Percentiles rank a stretch among this genome's conserved stretches.
phyloP scores from a whole-genome alignment of 1,284 basidiomycete species.

The Sporisorium exsertum region DNA sequence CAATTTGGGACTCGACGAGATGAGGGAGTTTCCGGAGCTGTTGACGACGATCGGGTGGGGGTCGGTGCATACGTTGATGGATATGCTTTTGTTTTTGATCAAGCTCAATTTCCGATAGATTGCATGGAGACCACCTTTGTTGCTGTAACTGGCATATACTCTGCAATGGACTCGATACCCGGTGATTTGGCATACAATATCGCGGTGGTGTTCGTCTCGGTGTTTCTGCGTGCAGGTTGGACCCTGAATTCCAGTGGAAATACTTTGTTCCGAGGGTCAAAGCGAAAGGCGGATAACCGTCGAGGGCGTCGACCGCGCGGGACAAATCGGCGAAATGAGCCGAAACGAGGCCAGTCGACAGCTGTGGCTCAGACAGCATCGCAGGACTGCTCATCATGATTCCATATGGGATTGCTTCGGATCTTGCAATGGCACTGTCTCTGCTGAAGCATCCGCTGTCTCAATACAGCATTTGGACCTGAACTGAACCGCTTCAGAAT shows the following conservation, averaged over 20 bases:
- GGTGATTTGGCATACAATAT: not conserved
- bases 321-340: conserved; percentile 1
- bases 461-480: not conserved
- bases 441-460: not conserved
- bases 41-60: conserved; percentile 72
- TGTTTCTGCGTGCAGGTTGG: not conserved
- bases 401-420: too few relatives aligned
- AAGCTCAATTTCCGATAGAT: conserved; percentile 56
- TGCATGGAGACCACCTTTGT: too few relatives aligned
- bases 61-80: conserved; percentile 73
- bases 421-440: too few relatives aligned
- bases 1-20: conserved; percentile 72
- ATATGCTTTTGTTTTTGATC: conserved; percentile 73
- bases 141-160: not conserved
- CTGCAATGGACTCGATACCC: conserved; percentile 12
- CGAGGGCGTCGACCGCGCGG: conserved; percentile 18
- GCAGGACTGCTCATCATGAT: too few relatives aligned
- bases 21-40: conserved; percentile 72
- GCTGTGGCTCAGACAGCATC: too few relatives aligned
- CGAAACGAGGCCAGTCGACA: too few relatives aligned
- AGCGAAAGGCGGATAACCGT: not conserved
- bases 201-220: too few relatives aligned
- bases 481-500: too few relatives aligned
- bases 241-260: conserved; percentile 12
- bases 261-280: conserved; percentile 13